Conservation (phyloP, 2,329 filamentous ascomycete genomes). For the Thelonectria olida region DNA sequence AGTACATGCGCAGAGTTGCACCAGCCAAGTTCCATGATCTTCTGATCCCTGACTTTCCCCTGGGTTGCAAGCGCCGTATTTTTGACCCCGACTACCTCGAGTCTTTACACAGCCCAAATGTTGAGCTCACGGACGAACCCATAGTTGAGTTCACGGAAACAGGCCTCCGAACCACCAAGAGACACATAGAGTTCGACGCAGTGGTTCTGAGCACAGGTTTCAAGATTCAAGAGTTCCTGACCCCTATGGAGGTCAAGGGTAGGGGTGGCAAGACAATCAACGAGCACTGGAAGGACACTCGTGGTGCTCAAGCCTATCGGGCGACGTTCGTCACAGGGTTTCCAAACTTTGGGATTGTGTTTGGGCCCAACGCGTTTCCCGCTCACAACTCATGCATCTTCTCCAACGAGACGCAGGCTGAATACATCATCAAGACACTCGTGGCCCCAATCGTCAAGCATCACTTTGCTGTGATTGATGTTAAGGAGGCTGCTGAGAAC, state of each 20-base stretch:
- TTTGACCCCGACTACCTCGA: slow-evolving; percentile 43
- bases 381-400: slow-evolving; percentile 8
- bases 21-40: slow-evolving; percentile 30
- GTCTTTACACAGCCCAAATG: slow-evolving; percentile 34
- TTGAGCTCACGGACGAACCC: slow-evolving; percentile 36
- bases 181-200: slow-evolving; percentile 31
- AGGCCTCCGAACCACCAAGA: slow-evolving; percentile 20
- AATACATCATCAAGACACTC: background rate
- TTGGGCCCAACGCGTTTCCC: slow-evolving; percentile 4
- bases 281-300: slow-evolving; percentile 39
- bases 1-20: background rate
- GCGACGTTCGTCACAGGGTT: slow-evolving; percentile 41
- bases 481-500: slow-evolving; percentile 1
- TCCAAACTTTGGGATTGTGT: slow-evolving; percentile 38
- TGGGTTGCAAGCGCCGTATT: slow-evolving; percentile 44
- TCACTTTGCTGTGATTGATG: background rate
- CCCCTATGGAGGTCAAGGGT: slow-evolving; percentile 2
- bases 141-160: slow-evolving; percentile 34
- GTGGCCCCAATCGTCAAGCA: background rate
- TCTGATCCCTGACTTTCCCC: slow-evolving; percentile 38
- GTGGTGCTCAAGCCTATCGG: slow-evolving; percentile 41
- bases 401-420: background rate
- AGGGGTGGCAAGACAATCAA: slow-evolving; percentile 22
- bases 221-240: slow-evolving; percentile 35
- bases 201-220: slow-evolving; percentile 43